Evolutionary conservation across 495 filamentous ascomycete species (phyloP), one percentile per base, ranked within the genome.

Genomic region (Xylaria longipes): DNA sequence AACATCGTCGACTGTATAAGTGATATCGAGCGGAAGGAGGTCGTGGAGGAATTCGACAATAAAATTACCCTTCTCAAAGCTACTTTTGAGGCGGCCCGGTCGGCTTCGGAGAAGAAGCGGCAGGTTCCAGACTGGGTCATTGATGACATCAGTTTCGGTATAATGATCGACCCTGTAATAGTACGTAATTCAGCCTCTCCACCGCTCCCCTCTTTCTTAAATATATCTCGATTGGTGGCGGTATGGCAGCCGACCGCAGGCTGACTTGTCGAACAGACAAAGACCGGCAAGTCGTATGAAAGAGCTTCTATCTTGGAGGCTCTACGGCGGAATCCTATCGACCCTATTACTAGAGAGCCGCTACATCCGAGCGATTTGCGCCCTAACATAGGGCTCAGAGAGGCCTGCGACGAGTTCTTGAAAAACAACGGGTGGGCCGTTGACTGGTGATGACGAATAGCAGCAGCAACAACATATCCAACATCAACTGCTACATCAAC

Each of bases 161-260:
- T 98, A 71, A 97, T 99, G 95, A 87, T 95, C 74, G 96, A 99
- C 81, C 96, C 93, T 5, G 93, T 96, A 15, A 85, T 95, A 22
- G 89, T 91, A 81, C 76, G 87, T 83, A 5, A 58, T 41, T 43
- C 5, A 17, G 52, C 5, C 14, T 37, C 39, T 65, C 25, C 57
- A n/a, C n/a, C n/a, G n/a, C 43, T 33, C 8, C 1, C 17, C 20
- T n/a, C n/a, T n/a, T n/a, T n/a, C n/a, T n/a, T n/a, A 20, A 20
- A 4, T 15, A 35, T n/a, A 11, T 48, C 64, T 57, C 17, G 25
- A 22, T 9, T 14, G 33, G 57, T 22, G 17, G 12, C 33, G 14
- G 9, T 20, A 4, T 45, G 20, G 17, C n/a, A 46, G 12, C 3
- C 46, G 20, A 29, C 46, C 9, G 43, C 57, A 33, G 35, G 43